Conservation (phyloP, 2,329 filamentous ascomycete species). For the Thelonectria olida region DNA sequence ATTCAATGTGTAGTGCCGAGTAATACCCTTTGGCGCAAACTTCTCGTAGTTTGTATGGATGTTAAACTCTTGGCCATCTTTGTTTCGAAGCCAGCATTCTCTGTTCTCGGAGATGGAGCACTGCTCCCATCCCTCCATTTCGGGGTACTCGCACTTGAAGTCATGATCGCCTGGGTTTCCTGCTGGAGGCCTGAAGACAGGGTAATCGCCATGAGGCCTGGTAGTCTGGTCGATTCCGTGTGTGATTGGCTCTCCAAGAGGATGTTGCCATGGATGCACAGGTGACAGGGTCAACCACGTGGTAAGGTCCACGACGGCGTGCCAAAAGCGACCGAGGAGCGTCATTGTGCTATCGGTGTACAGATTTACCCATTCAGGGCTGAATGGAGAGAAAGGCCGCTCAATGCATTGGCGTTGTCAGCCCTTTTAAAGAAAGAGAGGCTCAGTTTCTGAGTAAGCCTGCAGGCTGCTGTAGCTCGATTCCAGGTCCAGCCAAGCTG, state of each 20-base stretch:
- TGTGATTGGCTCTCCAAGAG: slow-evolving; percentile 13
- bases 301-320: slow-evolving; percentile 26
- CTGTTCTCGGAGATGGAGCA: slow-evolving; percentile 38
- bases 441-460: no score
- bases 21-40: slow-evolving; percentile 27
- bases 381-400: no score
- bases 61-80: slow-evolving; percentile 32
- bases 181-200: slow-evolving; percentile 25
- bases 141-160: slow-evolving; percentile 38
- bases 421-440: no score
- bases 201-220: neutral
- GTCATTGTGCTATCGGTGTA: no score
- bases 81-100: slow-evolving; percentile 39
- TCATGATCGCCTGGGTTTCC: neutral
- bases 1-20: slow-evolving; percentile 33
- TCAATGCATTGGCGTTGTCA: no score
- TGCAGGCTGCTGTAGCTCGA: no score
- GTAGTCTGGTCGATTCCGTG: neutral
- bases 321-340: slow-evolving; percentile 30
- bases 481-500: no score
- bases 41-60: slow-evolving; percentile 42
- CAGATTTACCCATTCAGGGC: no score
- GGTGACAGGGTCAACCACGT: slow-evolving; percentile 34
- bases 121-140: slow-evolving; percentile 34
- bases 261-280: slow-evolving; percentile 17